phyloP scores from a whole-genome alignment of 331 rosid genomes.

The Telfairia occidentalis region DNA sequence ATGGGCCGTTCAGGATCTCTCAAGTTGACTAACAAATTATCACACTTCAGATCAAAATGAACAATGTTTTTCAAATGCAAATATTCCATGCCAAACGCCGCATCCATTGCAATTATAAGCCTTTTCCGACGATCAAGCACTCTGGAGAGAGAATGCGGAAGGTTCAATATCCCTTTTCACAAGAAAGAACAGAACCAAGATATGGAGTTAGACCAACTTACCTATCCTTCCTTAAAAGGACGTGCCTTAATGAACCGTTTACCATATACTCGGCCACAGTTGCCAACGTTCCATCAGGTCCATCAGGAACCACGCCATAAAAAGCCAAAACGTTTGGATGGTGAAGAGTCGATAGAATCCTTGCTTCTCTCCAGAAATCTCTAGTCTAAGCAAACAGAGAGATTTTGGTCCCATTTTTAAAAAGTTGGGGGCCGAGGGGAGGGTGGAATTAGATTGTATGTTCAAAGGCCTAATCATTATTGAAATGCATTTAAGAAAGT shows the following conservation, averaged over 20 bases:
- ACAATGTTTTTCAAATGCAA: slow-evolving; percentile 83
- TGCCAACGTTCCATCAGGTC: slow-evolving; percentile 74
- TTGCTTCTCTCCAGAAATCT: slow-evolving; percentile 96
- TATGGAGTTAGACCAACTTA: slow-evolving; percentile 16
- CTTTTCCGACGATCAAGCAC: slow-evolving; percentile 79
- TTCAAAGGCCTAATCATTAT: not conserved
- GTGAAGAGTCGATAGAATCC: slow-evolving; percentile 85
- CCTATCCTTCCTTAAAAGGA: slow-evolving; percentile 62
- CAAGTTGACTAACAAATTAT: slow-evolving; percentile 85
- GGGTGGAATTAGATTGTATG: not conserved
- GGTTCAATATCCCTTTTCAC: slow-evolving; percentile 4
- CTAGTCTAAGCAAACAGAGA: slow-evolving; percentile 36
- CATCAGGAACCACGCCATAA: slow-evolving; percentile 88
- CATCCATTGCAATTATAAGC: slow-evolving; percentile 77
- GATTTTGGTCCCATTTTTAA: slow-evolving; percentile 7
- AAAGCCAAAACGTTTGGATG: slow-evolving; percentile 96
- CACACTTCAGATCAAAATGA: slow-evolving; percentile 93
- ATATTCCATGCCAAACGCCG: slow-evolving; percentile 98
- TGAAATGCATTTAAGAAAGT: not conserved
- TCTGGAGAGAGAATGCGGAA: slow-evolving; percentile 37
- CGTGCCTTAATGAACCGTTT: slow-evolving; percentile 88
- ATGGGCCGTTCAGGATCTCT: slow-evolving; percentile 84
- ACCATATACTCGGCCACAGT: slow-evolving; percentile 91
- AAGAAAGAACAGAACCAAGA: slow-evolving; percentile 1
- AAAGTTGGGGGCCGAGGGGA: not conserved